Evolutionary conservation across 2,329 filamentous ascomycete species (phyloP).

Genomic region (Reticulascus tulasneorum): DNA sequence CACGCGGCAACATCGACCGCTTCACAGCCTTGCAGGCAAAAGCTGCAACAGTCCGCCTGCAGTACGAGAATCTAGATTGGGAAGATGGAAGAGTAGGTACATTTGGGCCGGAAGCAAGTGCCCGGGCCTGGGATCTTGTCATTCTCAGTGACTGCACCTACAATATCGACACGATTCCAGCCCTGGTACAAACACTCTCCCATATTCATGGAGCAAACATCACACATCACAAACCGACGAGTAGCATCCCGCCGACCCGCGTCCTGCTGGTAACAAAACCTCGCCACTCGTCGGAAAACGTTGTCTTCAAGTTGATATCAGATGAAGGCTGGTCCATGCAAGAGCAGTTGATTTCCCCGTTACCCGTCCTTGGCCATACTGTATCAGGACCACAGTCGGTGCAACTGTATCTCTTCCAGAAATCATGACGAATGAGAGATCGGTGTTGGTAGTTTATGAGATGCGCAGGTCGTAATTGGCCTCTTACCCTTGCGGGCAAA

Average conservation of each 20-base stretch:
- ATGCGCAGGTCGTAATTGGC: not conserved
- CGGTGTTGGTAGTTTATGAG: not conserved
- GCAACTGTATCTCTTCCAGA: constrained; percentile 50
- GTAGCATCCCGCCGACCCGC: constrained; percentile 26
- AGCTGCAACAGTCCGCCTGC: constrained; percentile 18
- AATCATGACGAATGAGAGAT: constrained; percentile 9
- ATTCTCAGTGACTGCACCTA: constrained; percentile 60
- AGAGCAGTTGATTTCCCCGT: constrained; percentile 36
- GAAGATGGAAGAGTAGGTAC: constrained; percentile 41
- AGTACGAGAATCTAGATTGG: constrained; percentile 57
- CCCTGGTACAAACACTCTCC: constrained; percentile 49
- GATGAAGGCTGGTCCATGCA: constrained; percentile 39
- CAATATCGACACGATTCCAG: constrained; percentile 52
- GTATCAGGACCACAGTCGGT: constrained; percentile 41
- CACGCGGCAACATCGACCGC: constrained; percentile 41
- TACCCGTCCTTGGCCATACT: constrained; percentile 44
- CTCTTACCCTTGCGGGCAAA: too few relatives aligned
- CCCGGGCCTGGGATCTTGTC: constrained; percentile 46
- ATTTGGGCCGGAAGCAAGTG: constrained; percentile 37
- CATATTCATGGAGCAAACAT: constrained; percentile 39
- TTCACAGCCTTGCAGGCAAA: constrained; percentile 6
- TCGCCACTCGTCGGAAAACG: constrained; percentile 49
- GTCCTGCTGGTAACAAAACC: constrained; percentile 54
- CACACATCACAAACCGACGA: constrained; percentile 12
- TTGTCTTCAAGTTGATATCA: constrained; percentile 43